Evolutionary conservation across 331 rosid species (phyloP), one percentile per base, ranked within the genome.

Genomic region (Prunus yedoensis): DNA sequence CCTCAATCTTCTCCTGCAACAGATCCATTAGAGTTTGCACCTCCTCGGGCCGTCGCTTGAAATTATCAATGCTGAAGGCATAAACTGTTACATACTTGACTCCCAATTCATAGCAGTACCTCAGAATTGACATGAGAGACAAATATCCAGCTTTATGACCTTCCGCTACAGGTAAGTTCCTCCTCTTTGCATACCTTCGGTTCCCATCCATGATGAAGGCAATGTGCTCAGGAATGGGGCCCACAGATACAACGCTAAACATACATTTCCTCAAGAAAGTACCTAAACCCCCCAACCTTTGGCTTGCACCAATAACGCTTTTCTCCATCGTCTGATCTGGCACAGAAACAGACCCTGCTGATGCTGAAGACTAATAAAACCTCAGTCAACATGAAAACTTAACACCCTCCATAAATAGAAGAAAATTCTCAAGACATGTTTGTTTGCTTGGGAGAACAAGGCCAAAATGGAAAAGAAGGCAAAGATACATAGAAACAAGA

Each of bases 191-290:
- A 45, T 68, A 87, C 78, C 91, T 85, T 60, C 88, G 64, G 74
- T 89, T 89, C 5, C 93, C 89, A 79, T 89, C 91, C 85, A 89
- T 85, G 83, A 89, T 89, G 79, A 87, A 89, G 32, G 93, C 88
- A 21, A 89, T 59, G 76, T 87, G 91, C 3, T 57, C 17, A 43
- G 91, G 93, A 72, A 87, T 73, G 2, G 89, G 85, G 45, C 93
- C 91, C 32, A 81, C 76, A 1, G 88, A 83, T 1, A 89, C 38
- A 14, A 79, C 74, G 23, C 3, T 49, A 63, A 79, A 79, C 25
- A 73, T 47, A 67, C 77, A 83, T 70, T 66, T 87, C 78, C 81
- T 83, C 2, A 79, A 17, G 11, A 83, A 83, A 45, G 63, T 10
- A 54, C 46, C 41, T 32, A 77, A 74, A 73, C 85, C 78, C 62